Conservation (phyloP, 2,329 filamentous ascomycete genomes). For the Ophiostoma angusticollis region DNA sequence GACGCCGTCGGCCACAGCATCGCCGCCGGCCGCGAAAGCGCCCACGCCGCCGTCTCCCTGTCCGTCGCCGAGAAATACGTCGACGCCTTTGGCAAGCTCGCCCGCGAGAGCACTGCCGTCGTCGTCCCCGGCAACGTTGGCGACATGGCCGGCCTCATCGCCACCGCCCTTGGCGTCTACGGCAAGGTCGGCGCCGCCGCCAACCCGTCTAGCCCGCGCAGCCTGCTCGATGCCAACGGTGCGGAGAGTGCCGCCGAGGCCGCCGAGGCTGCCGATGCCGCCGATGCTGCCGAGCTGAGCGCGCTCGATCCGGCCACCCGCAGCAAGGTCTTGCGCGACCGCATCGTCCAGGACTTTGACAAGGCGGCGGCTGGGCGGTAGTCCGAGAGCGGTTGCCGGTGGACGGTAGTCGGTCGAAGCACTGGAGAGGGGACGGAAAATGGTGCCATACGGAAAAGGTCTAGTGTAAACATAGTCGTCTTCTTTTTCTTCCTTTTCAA, state of each 20-base stretch:
- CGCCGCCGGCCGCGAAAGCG: conserved; percentile 55
- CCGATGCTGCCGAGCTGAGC: conserved; percentile 10
- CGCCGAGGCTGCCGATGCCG: conserved; percentile 13
- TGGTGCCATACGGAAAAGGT: too few relatives aligned
- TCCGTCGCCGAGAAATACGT: conserved; percentile 96
- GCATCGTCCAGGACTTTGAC: conserved; percentile 20
- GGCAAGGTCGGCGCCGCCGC: conserved; percentile 79
- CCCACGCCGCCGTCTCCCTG: conserved; percentile 73
- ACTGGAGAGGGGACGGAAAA: too few relatives aligned
- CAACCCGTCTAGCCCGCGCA: conserved; percentile 45
- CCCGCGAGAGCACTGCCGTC: conserved; percentile 88
- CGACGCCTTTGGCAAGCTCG: conserved; percentile 76
- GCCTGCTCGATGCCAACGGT: conserved; percentile 10
- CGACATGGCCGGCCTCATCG: conserved; percentile 93
- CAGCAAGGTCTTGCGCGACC: conserved; percentile 15
- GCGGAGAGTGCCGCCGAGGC: not conserved
- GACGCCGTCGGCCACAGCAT: conserved; percentile 73
- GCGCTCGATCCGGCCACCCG: not conserved
- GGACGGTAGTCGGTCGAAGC: too few relatives aligned
- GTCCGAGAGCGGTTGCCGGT: too few relatives aligned
- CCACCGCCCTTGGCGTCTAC: conserved; percentile 87
- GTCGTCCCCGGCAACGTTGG: conserved; percentile 95
- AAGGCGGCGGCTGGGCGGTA: conserved; percentile 13
- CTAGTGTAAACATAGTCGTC: too few relatives aligned
- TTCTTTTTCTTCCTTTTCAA: too few relatives aligned